These are phyloP conservation scores for Sugiyamaella paludigena DNA, from an alignment of 1,139 yeast genomes.

Conservation along the genomic window DNA sequence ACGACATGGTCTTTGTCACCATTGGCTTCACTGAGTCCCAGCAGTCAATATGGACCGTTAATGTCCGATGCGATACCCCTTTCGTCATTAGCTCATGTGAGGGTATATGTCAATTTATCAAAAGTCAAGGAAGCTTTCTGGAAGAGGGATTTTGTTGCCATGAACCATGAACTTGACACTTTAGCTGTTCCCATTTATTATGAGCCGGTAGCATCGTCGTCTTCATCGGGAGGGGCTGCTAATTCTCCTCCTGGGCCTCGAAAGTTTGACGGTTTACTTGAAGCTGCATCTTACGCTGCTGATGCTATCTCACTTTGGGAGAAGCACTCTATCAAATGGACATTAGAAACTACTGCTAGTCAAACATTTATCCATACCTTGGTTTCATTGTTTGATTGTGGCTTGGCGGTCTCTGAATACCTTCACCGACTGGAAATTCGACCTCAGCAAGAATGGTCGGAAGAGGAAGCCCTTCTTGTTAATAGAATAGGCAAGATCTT, in stretches of 20 bases:
- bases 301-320: constrained; percentile 42
- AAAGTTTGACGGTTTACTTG: constrained; percentile 33
- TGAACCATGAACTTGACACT: constrained; percentile 36
- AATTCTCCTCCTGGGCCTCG: constrained; percentile 19
- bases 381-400: constrained; percentile 40
- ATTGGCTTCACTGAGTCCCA: constrained; percentile 39
- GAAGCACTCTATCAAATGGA: constrained; percentile 38
- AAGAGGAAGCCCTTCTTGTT: constrained; percentile 32
- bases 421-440: constrained; percentile 32
- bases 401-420: constrained; percentile 39
- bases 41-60: constrained; percentile 38
- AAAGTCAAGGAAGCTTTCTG: constrained; percentile 38
- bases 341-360: constrained; percentile 34
- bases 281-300: constrained; percentile 41
- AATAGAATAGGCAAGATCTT: constrained; percentile 33
- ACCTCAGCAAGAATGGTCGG: constrained; percentile 26
- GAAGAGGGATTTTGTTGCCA: constrained; percentile 38
- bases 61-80: constrained; percentile 43
- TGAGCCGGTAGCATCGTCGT: constrained; percentile 19
- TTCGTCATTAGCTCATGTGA: constrained; percentile 40
- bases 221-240: background rate
- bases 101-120: constrained; percentile 36
- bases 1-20: constrained; percentile 42
- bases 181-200: constrained; percentile 24
- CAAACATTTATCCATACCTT: constrained; percentile 41